Base-by-base conservation (phyloP, 2,329 filamentous ascomycete genomes). In the Pseudocercospora cruenta region DNA sequence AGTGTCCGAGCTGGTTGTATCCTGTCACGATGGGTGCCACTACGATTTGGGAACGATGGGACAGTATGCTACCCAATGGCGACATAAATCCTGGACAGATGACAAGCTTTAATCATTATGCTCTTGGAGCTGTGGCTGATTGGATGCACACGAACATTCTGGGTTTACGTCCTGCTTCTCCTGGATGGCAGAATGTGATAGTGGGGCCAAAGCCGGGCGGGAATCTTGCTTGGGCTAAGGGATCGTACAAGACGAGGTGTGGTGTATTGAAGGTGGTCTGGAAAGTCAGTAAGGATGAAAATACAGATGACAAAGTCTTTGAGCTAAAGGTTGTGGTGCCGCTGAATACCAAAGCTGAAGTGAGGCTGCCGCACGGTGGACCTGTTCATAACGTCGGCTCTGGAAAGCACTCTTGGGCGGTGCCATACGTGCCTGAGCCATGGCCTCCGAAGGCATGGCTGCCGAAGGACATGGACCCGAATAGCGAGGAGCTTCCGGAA, bases 1-100 rank as follows among this genome's bases (percentile, higher is more conserved):
- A 78, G 2, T 78, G 80, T 0, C 83, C 82, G 0, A 82, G 79
- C 0, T 85, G 83, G 83, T 71, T 85, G 0, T 85, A 84, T 59
- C 82, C 81, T 12, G 79, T 85, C 5, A 78, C 76, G 0, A 80
- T 81, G 78, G 76, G 77, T 9, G 83, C 78, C 0, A 85, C 83
- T 0, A 85, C 83, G 0, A 82, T 80, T 0, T 85, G 83, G 83
- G 83, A 85, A 67, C 78, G 84, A 1, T 85, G 83, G 83, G 82
- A 85, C 58, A 81, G 79, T 28, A 73, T 85, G 33, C 70, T 84
- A 0, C 75, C 81, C 2, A 55, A 84, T 63, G 82, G 82, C 0
- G 75, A 68, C 0, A 69, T 84, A 16, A 85, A 85, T 62, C 76
- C 80, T 0, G 80, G 82, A 0, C 70, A 76, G 33, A 85, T 85